Evolutionary conservation across 441 rosid species (phyloP), one percentile per base, ranked within the genome.

Genomic region (Hura crepitans): DNA sequence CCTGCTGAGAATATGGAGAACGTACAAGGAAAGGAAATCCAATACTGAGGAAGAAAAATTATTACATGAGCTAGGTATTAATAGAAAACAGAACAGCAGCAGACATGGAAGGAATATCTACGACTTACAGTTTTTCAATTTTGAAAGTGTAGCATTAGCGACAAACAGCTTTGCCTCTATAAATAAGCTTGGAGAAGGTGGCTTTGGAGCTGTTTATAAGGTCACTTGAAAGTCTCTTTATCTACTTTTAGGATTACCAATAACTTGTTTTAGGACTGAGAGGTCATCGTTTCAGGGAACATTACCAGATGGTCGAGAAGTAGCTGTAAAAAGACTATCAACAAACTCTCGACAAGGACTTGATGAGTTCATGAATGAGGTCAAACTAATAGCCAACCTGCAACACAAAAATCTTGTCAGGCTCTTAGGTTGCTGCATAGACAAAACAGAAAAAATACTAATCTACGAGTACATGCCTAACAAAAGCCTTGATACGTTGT

Each of bases 381-480:
- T 73, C 58, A 65, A 46, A 7, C 22, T 79, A 18, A 65, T 80
- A 45, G 69, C 72, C 6, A 76, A 64, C 62, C 62, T 80, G 46
- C 83, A 76, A 20, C 83, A 80, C 35, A 54, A 70, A 46, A 80
- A 77, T 65, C 78, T 80, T 23, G 80, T 80, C 17, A 74, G 80
- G 28, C 76, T 74, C 13, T 43, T 74, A 14, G 83, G 83, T 22
- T 80, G 73, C 50, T 74, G 83, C 66, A 46, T 65, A 20, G 72
- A 75, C 46, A 43, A 65, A 63, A 31, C 62, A 14, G 83, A 80
- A 47, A 58, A 68, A 72, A 30, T 80, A 12, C 80, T 80, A 3
- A 27, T 80, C 49, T 80, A 71, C 22, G 78, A 80, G 54, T 79
- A 62, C 60, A 72, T 81, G 72, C 77, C 77, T 47, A 78, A 76